phyloP scores from a whole-genome alignment of 2,329 filamentous ascomycete species.

The Penicillium sp. region DNA sequence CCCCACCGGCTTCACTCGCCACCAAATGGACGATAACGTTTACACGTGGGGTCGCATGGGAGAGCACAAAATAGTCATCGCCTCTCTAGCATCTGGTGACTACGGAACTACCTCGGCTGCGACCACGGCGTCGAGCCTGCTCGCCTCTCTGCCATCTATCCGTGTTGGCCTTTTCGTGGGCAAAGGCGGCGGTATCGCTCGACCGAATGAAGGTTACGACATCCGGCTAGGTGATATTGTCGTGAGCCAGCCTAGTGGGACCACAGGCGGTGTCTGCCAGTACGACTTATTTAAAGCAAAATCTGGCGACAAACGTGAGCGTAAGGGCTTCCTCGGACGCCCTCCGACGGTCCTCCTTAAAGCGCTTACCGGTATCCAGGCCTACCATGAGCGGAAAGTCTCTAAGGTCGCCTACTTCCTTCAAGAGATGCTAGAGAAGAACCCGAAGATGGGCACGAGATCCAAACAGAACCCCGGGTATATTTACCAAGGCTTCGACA shows the following conservation, averaged over 20 bases:
- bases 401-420: slow-evolving; percentile 12
- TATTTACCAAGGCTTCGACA: slow-evolving; percentile 19
- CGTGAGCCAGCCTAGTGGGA: no score
- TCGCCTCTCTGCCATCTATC: slow-evolving; percentile 20
- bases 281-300: no score
- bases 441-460: slow-evolving; percentile 9
- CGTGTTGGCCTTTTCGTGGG: slow-evolving; percentile 30
- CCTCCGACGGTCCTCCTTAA: slow-evolving; percentile 27
- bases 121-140: background rate
- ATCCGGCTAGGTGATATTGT: no score
- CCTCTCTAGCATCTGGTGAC: slow-evolving; percentile 10
- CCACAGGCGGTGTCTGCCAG: no score
- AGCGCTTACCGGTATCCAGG: slow-evolving; percentile 22
- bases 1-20: slow-evolving; percentile 8
- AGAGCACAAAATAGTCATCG: slow-evolving; percentile 22
- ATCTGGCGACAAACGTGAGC: no score
- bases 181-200: slow-evolving; percentile 31
- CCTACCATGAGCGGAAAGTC: slow-evolving; percentile 18
- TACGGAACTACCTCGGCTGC: slow-evolving; percentile 20
- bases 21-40: slow-evolving; percentile 14
- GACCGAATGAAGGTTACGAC: slow-evolving; percentile 7
- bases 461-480: slow-evolving; percentile 14
- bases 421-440: slow-evolving; percentile 9
- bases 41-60: slow-evolving; percentile 21
- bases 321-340: no score